Percentiles rank a stretch among this genome's conserved stretches.
Conservation (phyloP, 2,329 filamentous ascomycete genomes). For the Hypoxylon sp. region DNA sequence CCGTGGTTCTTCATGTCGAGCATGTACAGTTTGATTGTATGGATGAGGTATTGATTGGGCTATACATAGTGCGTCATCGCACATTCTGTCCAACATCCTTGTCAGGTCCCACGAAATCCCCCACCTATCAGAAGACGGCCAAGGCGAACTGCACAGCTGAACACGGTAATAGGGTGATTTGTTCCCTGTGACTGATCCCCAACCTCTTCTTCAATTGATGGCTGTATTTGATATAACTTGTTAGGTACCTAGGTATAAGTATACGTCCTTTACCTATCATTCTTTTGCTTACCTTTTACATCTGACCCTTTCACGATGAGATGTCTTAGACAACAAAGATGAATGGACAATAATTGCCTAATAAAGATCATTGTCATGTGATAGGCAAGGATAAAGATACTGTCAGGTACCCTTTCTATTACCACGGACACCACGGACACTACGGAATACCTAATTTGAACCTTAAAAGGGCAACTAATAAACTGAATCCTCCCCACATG, state of each 20-base stretch:
- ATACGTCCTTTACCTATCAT: conserved; percentile 14
- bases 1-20: conserved; percentile 19
- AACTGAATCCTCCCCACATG: conserved; percentile 25
- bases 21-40: background rate
- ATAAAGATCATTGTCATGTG: conserved; percentile 8
- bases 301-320: conserved; percentile 1
- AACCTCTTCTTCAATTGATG: conserved; percentile 19
- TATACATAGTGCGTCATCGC: conserved; percentile 27
- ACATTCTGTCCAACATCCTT: conserved; percentile 16
- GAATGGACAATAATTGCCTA: conserved; percentile 2
- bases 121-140: conserved; percentile 31
- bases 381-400: conserved; percentile 12
- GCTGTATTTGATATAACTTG: conserved; percentile 3
- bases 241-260: conserved; percentile 1
- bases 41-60: conserved; percentile 21
- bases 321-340: conserved; percentile 10
- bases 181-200: conserved; percentile 30
- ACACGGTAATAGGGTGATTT: conserved; percentile 33
- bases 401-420: conserved; percentile 2
- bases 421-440: conserved; percentile 2
- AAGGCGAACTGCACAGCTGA: conserved; percentile 24
- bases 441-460: conserved; percentile 8
- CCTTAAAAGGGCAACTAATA: conserved; percentile 14
- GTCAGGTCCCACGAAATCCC: conserved; percentile 21
- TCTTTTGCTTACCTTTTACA: background rate